phyloP scores from a whole-genome alignment of 129 eudicot species.

The Scalesia atractyloides region DNA sequence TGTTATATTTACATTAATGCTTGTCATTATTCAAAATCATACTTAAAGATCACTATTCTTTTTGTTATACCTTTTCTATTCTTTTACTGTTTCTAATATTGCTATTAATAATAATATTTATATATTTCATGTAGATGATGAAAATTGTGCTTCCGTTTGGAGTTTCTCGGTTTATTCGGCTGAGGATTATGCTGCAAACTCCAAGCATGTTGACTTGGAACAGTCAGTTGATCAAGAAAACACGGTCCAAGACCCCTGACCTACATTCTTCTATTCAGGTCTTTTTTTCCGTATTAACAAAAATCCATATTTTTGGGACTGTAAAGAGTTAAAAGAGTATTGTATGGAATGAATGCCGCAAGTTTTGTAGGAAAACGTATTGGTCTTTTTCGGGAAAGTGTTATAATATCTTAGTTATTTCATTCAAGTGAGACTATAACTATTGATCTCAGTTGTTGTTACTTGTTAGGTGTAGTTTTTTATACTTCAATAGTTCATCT shows the following conservation, averaged over 20 bases:
- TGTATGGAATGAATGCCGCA: conserved; percentile 1
- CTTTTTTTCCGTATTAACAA: not conserved
- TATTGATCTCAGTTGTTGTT: too few relatives aligned
- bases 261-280: conserved; percentile 15
- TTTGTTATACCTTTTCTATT: not conserved
- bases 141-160: conserved; percentile 89
- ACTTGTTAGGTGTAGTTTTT: too few relatives aligned
- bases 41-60: not conserved
- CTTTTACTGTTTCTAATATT: not conserved
- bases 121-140: conserved; percentile 52
- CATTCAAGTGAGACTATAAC: too few relatives aligned
- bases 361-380: conserved; percentile 1
- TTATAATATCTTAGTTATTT: not conserved
- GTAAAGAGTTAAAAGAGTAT: not conserved
- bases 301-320: not conserved
- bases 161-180: conserved; percentile 58
- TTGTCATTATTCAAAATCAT: not conserved
- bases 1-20: not conserved
- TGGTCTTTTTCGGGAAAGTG: not conserved
- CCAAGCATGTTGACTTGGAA: conserved; percentile 31
- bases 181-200: conserved; percentile 42
- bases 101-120: not conserved
- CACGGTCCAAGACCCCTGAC: conserved; percentile 14
- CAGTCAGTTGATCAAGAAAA: conserved; percentile 31
- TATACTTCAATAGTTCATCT: too few relatives aligned